Evolutionary conservation across 345 rosid species (phyloP).

Genomic region (Gossypium australe): DNA sequence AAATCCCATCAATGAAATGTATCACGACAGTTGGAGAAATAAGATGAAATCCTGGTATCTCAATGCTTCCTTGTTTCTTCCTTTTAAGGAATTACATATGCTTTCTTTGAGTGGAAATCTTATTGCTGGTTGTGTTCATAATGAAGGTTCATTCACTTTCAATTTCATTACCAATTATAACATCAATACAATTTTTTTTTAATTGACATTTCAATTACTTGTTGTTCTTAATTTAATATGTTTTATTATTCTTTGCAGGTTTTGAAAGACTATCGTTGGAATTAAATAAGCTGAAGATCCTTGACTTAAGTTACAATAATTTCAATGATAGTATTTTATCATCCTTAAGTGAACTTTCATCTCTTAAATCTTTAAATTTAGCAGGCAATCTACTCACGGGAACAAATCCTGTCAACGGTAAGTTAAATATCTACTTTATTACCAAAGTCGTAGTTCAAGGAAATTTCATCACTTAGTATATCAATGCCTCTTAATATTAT

Average conservation of each 20-base stretch:
- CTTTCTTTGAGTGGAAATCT: too few relatives aligned
- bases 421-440: background rate
- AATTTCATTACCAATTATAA: too few relatives aligned
- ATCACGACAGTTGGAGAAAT: too few relatives aligned
- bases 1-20: too few relatives aligned
- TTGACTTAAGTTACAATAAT: background rate
- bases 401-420: background rate
- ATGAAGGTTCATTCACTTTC: too few relatives aligned
- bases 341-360: background rate
- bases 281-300: background rate
- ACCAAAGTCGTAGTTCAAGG: background rate
- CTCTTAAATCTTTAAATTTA: background rate
- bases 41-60: too few relatives aligned
- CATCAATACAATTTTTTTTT: too few relatives aligned
- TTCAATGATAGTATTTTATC: background rate
- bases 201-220: too few relatives aligned
- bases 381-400: background rate
- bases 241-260: background rate
- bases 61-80: too few relatives aligned
- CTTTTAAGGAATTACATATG: too few relatives aligned
- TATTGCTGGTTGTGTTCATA: too few relatives aligned
- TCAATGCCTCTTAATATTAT: background rate
- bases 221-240: background rate
- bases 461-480: background rate
- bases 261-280: background rate